Base-by-base conservation (phyloP, 2,329 filamentous ascomycete species). In the Cercospora berteroae region DNA sequence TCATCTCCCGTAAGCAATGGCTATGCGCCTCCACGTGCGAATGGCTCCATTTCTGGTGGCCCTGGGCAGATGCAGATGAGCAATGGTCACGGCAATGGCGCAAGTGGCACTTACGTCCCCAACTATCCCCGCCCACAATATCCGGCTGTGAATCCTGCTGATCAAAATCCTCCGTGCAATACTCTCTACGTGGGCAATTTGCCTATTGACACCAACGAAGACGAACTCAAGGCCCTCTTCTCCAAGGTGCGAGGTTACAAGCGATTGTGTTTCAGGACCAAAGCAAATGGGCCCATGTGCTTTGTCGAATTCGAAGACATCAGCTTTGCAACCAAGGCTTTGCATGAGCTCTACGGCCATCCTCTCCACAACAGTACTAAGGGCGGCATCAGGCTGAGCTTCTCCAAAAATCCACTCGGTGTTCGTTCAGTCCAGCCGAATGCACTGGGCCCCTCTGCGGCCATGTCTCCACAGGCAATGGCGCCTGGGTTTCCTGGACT, bases 261-360 rank as follows among this genome's bases (percentile, higher is more conserved):
- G 81, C 87, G 95, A 29, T 88, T 99, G 7, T 97, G 93, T 77
- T 97, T 97, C 84, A 88, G 94, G 36, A 96, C 93, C 63, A 98
- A 98, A 82, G 88, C 92, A 72, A 97, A 97, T 74, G 94, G 94
- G 0, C 94, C 94, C 1, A 98, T 98, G 94, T 98, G 95, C 78
- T 98, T 98, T 79, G 95, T 99, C 42, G 95, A 99, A 79, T 99
- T 98, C 74, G 94, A 98, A 75, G 94, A 97, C 74, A 86, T 96
- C 10, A 91, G 92, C 1, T 94, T 93, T 75, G 94, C 95, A 0
- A 97, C 94, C 50, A 96, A 95, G 80, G 90, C 94, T 1, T 85
- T 98, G 2, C 88, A 94, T 71, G 93, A 97, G 65, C 85, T 98
- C 1, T 97, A 98, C 75, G 95, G 95, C 0, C 88, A 90, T 60